These are phyloP conservation scores for Diplodia scrobiculata DNA, from an alignment of 2,329 filamentous ascomycete species.

Conservation along the genomic window DNA sequence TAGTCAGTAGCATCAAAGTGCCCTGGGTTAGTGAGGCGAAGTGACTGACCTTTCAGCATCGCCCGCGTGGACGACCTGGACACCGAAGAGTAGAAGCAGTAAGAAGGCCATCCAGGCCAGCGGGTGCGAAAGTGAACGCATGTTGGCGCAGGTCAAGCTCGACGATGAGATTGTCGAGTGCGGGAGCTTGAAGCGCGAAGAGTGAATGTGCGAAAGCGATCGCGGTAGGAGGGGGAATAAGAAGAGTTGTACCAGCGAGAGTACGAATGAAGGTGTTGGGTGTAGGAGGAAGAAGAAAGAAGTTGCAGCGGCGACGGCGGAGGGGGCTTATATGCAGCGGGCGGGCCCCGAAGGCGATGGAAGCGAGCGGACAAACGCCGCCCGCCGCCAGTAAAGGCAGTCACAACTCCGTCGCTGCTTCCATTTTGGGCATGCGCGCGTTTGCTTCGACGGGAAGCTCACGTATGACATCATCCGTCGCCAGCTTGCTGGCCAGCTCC, in stretches of 20 bases:
- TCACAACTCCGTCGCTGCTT: neutral
- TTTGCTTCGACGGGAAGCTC: neutral
- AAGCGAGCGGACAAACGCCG: neutral
- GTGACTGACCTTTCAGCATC: neutral
- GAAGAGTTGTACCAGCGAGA: neutral
- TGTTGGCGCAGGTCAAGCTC: neutral
- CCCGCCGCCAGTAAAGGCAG: neutral
- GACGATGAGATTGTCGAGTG: neutral
- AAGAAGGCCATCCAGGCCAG: slow-evolving; percentile 3
- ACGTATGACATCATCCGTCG: neutral
- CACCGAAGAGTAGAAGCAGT: slow-evolving; percentile 4
- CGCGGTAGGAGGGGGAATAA: neutral
- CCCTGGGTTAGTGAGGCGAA: no score
- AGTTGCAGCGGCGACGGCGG: neutral
- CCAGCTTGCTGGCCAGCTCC: neutral
- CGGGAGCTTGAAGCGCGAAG: neutral
- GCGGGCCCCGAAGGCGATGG: neutral
- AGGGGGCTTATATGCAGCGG: neutral
- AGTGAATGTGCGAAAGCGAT: slow-evolving; percentile 1
- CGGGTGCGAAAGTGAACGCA: slow-evolving; percentile 12
- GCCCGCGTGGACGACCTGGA: neutral
- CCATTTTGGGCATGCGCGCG: neutral
- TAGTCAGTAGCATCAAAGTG: neutral
- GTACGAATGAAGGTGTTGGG: neutral
- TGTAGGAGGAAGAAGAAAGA: neutral